phyloP scores from a whole-genome alignment of 2,329 filamentous ascomycete genomes.

The Trichoderma atroviride region DNA sequence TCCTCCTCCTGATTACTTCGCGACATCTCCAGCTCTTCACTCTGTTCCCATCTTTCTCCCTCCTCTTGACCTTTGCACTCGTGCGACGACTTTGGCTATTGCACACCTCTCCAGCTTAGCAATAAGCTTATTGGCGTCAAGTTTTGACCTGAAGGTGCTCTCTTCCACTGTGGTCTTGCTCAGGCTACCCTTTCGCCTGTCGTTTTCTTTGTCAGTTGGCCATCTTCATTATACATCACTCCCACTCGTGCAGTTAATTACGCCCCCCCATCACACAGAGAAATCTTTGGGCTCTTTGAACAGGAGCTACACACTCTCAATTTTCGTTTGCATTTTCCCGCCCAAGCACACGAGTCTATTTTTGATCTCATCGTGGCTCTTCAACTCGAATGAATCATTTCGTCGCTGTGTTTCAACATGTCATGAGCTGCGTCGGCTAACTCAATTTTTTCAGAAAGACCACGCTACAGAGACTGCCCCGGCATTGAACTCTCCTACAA shows the following conservation, averaged over 20 bases:
- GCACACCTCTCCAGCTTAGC: neutral
- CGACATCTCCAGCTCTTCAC: too few species aligned
- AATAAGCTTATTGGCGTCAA: neutral
- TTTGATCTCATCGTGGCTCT: neutral
- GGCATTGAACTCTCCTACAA: neutral
- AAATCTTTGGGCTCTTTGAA: neutral
- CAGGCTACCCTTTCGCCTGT: neutral
- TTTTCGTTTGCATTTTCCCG: neutral
- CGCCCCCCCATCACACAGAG: neutral
- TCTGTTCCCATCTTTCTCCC: neutral
- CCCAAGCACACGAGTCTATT: neutral
- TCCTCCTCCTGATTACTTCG: neutral
- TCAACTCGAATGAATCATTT: neutral
- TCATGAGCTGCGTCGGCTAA: neutral
- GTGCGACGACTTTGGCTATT: neutral
- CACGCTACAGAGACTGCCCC: neutral
- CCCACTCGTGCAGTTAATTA: neutral
- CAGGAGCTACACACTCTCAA: neutral
- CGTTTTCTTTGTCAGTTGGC: neutral
- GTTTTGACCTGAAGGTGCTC: neutral
- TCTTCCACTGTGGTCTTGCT: neutral
- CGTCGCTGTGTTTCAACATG: neutral
- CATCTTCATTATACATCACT: neutral
- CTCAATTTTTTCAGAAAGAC: neutral
- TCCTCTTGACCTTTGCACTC: neutral